Percentiles rank a stretch among this genome's conserved stretches.
Evolutionary conservation across 2,329 filamentous ascomycete genomes (phyloP).

Genomic region (Moelleriella libera): DNA sequence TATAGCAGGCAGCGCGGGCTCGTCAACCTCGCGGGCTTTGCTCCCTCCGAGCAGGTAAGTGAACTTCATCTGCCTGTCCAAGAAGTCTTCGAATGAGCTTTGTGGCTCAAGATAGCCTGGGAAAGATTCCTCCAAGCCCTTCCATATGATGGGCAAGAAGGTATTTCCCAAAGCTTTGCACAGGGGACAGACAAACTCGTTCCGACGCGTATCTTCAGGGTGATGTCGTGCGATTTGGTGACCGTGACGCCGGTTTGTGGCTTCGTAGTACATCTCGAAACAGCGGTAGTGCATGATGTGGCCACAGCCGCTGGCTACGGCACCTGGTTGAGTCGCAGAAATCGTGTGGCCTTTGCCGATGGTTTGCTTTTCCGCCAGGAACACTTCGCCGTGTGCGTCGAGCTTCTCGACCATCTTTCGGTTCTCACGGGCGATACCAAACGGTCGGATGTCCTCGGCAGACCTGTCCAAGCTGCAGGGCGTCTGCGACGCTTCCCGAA

Average conservation of each 20-base stretch:
- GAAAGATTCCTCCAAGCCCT: slow-evolving; percentile 73
- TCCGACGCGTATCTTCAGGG: slow-evolving; percentile 62
- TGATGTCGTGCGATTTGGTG: slow-evolving; percentile 93
- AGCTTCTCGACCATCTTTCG: slow-evolving; percentile 63
- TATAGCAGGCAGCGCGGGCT: slow-evolving; percentile 14
- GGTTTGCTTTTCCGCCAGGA: slow-evolving; percentile 62
- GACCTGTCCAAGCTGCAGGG: slow-evolving; percentile 75
- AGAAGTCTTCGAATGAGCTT: slow-evolving; percentile 52
- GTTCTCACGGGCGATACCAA: slow-evolving; percentile 84
- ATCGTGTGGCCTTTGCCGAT: slow-evolving; percentile 82
- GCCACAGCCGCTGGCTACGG: slow-evolving; percentile 81
- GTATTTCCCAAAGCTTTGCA: slow-evolving; percentile 94
- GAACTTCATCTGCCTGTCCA: slow-evolving; percentile 41
- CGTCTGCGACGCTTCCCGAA: slow-evolving; percentile 67
- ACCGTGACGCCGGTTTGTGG: slow-evolving; percentile 68
- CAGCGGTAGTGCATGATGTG: slow-evolving; percentile 98
- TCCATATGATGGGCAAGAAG: slow-evolving; percentile 93
- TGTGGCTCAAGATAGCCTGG: slow-evolving; percentile 54
- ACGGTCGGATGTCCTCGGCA: slow-evolving; percentile 71
- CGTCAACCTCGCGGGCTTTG: slow-evolving; percentile 20
- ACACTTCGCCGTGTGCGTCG: slow-evolving; percentile 54
- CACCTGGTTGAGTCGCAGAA: slow-evolving; percentile 51
- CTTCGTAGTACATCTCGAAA: slow-evolving; percentile 82
- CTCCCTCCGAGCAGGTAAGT: slow-evolving; percentile 26
- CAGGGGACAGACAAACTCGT: slow-evolving; percentile 91